Conservation (phyloP, 176 grass and related monocot species). For the Avena insularis region DNA sequence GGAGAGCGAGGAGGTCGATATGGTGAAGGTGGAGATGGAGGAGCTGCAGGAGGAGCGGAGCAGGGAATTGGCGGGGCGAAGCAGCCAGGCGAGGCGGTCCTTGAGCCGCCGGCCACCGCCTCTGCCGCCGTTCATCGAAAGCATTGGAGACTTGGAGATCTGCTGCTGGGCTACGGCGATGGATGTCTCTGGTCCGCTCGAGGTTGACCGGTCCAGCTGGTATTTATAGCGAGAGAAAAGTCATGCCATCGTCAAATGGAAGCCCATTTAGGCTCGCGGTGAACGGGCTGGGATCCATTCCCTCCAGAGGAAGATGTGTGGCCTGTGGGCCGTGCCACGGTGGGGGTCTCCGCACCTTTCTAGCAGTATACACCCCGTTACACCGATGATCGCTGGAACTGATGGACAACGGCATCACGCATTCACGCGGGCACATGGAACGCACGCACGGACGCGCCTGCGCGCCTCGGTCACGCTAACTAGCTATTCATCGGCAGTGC, state of each 20-base stretch:
- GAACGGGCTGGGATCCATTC: background rate
- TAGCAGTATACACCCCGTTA: no score
- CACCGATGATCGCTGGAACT: no score
- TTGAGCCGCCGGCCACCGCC: constrained; percentile 48
- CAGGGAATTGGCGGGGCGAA: constrained; percentile 53
- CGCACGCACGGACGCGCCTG: no score
- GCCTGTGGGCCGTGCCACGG: background rate
- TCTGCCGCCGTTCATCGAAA: constrained; percentile 40
- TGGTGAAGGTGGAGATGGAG: constrained; percentile 31
- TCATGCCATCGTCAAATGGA: background rate
- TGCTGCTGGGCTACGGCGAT: background rate
- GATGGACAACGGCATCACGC: no score
- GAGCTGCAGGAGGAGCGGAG: constrained; percentile 64
- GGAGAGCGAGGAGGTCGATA: background rate
- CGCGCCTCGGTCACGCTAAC: background rate
- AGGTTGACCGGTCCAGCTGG: background rate
- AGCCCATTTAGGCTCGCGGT: background rate
- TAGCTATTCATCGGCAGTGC: background rate
- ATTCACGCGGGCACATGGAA: no score
- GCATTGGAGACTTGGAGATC: background rate
- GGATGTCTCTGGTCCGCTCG: background rate
- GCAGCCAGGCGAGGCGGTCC: constrained; percentile 64
- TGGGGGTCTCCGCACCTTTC: no score
- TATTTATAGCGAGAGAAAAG: constrained; percentile 2
- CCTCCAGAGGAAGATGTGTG: background rate